Conservation (phyloP, 1,139 yeast genomes). For the Kodamaea suecica region DNA sequence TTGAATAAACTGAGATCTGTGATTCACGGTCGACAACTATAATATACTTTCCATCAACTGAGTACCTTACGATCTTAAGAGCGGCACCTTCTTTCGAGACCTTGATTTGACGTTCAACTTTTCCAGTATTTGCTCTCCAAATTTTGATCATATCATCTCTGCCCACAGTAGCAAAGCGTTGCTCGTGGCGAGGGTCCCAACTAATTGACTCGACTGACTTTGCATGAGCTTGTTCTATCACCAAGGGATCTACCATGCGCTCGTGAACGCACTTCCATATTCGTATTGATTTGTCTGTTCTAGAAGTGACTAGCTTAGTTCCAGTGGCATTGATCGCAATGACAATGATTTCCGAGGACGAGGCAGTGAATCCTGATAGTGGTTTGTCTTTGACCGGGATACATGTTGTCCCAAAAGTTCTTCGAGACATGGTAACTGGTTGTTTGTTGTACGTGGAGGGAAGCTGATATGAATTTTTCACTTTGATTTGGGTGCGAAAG, state of each 20-base stretch:
- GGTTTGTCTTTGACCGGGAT: constrained; percentile 24
- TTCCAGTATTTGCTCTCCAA: constrained; percentile 52
- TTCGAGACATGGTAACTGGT: no score
- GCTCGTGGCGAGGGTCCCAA: constrained; percentile 60
- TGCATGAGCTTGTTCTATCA: constrained; percentile 44
- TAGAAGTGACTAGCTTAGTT: constrained; percentile 41
- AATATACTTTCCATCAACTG: constrained; percentile 53
- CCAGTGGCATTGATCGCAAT: constrained; percentile 41
- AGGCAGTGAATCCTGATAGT: constrained; percentile 23
- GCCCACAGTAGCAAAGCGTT: constrained; percentile 57
- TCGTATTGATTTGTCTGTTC: constrained; percentile 46
- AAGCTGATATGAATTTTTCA: not conserved
- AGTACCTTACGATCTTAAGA: constrained; percentile 41
- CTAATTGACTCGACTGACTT: constrained; percentile 48
- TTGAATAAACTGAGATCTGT: constrained; percentile 26
- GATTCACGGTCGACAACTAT: constrained; percentile 46
- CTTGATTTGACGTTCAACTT: constrained; percentile 32
- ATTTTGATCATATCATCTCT: constrained; percentile 50
- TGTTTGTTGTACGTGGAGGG: no score
- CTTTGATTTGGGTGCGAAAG: not conserved
- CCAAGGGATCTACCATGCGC: constrained; percentile 30
- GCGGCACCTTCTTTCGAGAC: constrained; percentile 8
- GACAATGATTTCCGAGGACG: constrained; percentile 30
- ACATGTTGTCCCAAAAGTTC: not conserved
- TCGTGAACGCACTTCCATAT: constrained; percentile 39